These are phyloP conservation scores for Silene noctiflora DNA, from an alignment of 179 eudicot genomes.

Conservation along the genomic window DNA sequence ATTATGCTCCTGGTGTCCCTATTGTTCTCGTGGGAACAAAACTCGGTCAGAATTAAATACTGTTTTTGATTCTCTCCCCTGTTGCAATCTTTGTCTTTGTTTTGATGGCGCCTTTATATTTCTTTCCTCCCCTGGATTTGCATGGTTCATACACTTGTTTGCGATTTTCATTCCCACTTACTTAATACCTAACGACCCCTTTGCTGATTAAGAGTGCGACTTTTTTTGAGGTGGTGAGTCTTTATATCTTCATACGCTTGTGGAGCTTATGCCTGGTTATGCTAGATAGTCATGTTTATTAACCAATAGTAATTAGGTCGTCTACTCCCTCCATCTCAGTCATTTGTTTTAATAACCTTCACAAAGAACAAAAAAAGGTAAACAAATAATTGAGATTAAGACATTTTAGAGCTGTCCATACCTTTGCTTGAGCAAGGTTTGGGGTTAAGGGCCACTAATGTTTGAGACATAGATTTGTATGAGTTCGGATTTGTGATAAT, in stretches of 20 bases:
- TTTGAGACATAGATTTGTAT: neutral
- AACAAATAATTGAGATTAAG: too few relatives aligned
- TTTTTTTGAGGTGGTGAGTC: neutral
- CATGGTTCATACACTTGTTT: neutral
- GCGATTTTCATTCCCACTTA: neutral
- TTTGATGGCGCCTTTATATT: neutral
- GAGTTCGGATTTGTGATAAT: too few relatives aligned
- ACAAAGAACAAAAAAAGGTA: too few relatives aligned
- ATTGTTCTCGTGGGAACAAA: conserved; percentile 45
- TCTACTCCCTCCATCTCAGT: neutral
- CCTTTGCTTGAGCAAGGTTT: neutral
- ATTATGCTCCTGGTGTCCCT: conserved; percentile 47
- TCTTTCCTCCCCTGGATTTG: neutral
- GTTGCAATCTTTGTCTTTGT: conserved; percentile 1
- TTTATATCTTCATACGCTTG: neutral
- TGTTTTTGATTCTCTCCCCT: conserved; percentile 2
- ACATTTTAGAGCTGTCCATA: neutral
- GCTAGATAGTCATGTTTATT: neutral
- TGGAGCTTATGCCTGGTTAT: neutral
- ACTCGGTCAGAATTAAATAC: conserved; percentile 37
- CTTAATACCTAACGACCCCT: neutral
- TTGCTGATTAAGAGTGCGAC: neutral
- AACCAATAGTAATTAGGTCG: neutral
- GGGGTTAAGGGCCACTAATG: neutral
- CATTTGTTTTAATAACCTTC: too few relatives aligned